Conservation (phyloP, 2,329 filamentous ascomycete species). For the Clonostachys byssicola region DNA sequence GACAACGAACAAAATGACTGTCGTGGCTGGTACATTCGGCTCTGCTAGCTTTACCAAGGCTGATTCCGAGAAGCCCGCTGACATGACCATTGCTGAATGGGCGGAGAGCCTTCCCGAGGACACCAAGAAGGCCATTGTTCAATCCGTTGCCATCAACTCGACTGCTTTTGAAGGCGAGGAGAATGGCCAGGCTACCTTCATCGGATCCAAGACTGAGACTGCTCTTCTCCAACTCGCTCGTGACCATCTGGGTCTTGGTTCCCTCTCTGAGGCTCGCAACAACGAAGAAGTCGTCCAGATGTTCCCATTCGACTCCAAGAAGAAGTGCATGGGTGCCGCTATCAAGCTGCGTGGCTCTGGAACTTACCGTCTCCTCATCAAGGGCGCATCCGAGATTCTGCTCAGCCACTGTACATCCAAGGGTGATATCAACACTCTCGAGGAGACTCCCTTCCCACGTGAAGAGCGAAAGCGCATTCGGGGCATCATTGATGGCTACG, state of each 20-base stretch:
- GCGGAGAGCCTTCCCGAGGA: slow-evolving; percentile 10
- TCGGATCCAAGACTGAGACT: slow-evolving; percentile 54
- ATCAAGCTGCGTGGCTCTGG: slow-evolving; percentile 36
- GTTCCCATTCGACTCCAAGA: slow-evolving; percentile 49
- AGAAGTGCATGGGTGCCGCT: slow-evolving; percentile 54
- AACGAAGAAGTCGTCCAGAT: slow-evolving; percentile 42
- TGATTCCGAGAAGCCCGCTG: slow-evolving; percentile 14
- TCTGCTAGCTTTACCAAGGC: slow-evolving; percentile 25
- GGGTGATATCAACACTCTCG: slow-evolving; percentile 28
- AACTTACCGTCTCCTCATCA: slow-evolving; percentile 43
- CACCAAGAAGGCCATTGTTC: slow-evolving; percentile 27
- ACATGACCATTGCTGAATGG: slow-evolving; percentile 7
- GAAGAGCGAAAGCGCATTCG: slow-evolving; percentile 50
- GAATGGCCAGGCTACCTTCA: slow-evolving; percentile 36
- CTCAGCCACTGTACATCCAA: slow-evolving; percentile 44
- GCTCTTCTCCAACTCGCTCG: slow-evolving; percentile 45
- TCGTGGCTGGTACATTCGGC: slow-evolving; percentile 66
- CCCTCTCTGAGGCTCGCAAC: slow-evolving; percentile 37
- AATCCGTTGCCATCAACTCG: slow-evolving; percentile 51
- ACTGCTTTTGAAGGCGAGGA: slow-evolving; percentile 51
- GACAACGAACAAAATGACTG: slow-evolving; percentile 69
- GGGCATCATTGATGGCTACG: slow-evolving; percentile 54
- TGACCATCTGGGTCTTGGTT: slow-evolving; percentile 43
- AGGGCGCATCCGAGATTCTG: slow-evolving; percentile 54
- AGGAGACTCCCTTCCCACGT: slow-evolving; percentile 14